Evolutionary conservation across 1,139 yeast species (phyloP).

Genomic region (Suhomyces bribrorum): DNA sequence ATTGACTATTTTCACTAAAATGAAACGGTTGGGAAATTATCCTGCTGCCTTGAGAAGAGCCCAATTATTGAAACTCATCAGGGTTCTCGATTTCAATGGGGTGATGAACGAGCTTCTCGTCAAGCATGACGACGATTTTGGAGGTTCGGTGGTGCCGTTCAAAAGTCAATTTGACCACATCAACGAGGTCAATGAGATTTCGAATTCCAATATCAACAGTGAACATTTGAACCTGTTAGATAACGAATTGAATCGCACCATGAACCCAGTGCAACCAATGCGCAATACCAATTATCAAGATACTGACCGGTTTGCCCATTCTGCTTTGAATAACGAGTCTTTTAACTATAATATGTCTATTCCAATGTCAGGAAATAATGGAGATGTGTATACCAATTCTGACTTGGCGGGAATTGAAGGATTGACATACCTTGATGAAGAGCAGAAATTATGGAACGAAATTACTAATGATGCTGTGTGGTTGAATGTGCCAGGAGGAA

Average conservation of each 20-base stretch:
- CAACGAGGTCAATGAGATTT: constrained; percentile 13
- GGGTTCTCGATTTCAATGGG: constrained; percentile 68
- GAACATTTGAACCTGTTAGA: constrained; percentile 15
- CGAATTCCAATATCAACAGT: constrained; percentile 10
- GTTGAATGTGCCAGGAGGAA: constrained; percentile 41
- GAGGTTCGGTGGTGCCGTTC: constrained; percentile 4
- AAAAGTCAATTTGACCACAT: constrained; percentile 15
- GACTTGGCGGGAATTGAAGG: constrained; percentile 49
- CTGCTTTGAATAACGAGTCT: constrained; percentile 10
- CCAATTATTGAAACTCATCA: constrained; percentile 64
- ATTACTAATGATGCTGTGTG: constrained; percentile 75
- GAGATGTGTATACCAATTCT: constrained; percentile 36
- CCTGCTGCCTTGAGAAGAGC: constrained; percentile 77
- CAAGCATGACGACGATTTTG: constrained; percentile 55
- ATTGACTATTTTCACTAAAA: constrained; percentile 63
- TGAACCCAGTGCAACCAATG: constrained; percentile 7
- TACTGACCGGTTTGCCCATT: neutral
- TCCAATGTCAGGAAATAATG: constrained; percentile 15
- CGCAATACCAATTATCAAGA: neutral
- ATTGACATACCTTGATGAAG: constrained; percentile 47
- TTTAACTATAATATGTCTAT: constrained; percentile 18
- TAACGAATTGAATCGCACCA: constrained; percentile 9
- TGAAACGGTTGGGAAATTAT: constrained; percentile 75
- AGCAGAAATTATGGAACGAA: constrained; percentile 72
- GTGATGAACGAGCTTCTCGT: constrained; percentile 56